Evolutionary conservation across 1,284 basidiomycete species (phyloP).

Genomic region (Ceratobasidium sp.): DNA sequence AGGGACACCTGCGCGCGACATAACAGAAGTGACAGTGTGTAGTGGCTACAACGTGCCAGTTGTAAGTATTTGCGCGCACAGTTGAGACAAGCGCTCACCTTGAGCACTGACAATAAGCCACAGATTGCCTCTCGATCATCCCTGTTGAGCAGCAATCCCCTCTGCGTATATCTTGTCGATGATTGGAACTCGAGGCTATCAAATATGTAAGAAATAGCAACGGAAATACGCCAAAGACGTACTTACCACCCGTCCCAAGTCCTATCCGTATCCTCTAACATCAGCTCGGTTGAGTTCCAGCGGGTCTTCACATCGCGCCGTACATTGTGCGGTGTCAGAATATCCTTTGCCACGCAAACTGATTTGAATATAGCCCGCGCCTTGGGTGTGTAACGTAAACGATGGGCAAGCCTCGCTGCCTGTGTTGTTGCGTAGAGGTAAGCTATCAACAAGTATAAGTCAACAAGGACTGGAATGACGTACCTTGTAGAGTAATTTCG

Average conservation of each 20-base stretch:
- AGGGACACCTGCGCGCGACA: not conserved
- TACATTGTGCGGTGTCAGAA: not conserved
- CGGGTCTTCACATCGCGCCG: conserved; percentile 6
- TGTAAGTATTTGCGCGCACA: too few species aligned
- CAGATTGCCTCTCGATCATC: too few species aligned
- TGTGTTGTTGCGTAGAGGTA: not conserved
- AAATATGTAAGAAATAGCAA: too few species aligned
- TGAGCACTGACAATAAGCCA: too few species aligned
- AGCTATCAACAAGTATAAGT: not conserved
- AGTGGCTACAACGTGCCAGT: not conserved
- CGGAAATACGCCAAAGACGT: too few species aligned
- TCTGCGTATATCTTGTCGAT: too few species aligned
- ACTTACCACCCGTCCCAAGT: not conserved
- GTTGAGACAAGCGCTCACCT: too few species aligned
- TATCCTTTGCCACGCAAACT: not conserved
- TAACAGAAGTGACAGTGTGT: not conserved
- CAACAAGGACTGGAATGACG: not conserved
- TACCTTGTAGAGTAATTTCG: conserved; percentile 1
- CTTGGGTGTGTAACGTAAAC: not conserved
- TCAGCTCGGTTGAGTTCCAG: not conserved
- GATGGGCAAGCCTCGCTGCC: not conserved
- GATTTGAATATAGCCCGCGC: not conserved
- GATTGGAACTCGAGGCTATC: too few species aligned
- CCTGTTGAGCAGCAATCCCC: too few species aligned
- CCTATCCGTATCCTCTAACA: not conserved